A percentile compares a stretch with the other conserved stretches of the same genome.
These are phyloP conservation scores for Ophiocordyceps sinensis DNA, from an alignment of 2,329 filamentous ascomycete genomes.

Conservation along the genomic window DNA sequence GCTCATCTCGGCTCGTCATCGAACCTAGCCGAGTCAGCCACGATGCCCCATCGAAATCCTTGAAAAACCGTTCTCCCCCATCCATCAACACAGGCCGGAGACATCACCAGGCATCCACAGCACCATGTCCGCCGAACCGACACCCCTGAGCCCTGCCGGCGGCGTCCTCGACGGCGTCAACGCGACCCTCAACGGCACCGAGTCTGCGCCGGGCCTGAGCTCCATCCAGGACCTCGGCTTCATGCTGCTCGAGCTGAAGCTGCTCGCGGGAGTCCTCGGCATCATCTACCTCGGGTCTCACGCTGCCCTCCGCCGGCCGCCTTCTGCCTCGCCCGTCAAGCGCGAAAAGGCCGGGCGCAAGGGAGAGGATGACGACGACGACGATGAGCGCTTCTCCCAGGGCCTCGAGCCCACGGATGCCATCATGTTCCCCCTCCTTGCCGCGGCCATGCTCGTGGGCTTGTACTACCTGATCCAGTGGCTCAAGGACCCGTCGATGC, in stretches of 20 bases:
- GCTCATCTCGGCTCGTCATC: too few relatives aligned
- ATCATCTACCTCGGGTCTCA: conserved; percentile 78
- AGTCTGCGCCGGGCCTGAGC: conserved; percentile 9
- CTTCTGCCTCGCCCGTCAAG: conserved; percentile 55
- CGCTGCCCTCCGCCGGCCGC: conserved; percentile 69
- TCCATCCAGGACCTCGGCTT: conserved; percentile 22
- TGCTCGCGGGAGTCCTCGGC: conserved; percentile 53
- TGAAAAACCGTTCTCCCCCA: too few relatives aligned
- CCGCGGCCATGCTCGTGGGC: conserved; percentile 54
- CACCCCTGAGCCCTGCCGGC: conserved; percentile 3
- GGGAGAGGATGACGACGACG: conserved; percentile 30
- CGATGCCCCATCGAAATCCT: too few relatives aligned
- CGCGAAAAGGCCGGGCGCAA: conserved; percentile 27
- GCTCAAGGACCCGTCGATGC: conserved; percentile 63
- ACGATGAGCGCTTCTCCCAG: conserved; percentile 26
- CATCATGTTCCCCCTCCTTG: conserved; percentile 69
- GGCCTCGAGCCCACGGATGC: conserved; percentile 58
- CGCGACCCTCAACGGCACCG: conserved; percentile 12
- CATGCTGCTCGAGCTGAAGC: conserved; percentile 29
- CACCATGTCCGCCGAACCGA: conserved; percentile 8
- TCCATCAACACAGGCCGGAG: too few relatives aligned
- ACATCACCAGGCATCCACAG: not conserved
- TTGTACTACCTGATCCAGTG: conserved; percentile 85
- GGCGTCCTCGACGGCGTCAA: conserved; percentile 15
- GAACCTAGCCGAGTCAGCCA: too few relatives aligned